These are phyloP conservation scores for Didymella glomerata DNA, from an alignment of 2,329 filamentous ascomycete species.

Conservation along the genomic window DNA sequence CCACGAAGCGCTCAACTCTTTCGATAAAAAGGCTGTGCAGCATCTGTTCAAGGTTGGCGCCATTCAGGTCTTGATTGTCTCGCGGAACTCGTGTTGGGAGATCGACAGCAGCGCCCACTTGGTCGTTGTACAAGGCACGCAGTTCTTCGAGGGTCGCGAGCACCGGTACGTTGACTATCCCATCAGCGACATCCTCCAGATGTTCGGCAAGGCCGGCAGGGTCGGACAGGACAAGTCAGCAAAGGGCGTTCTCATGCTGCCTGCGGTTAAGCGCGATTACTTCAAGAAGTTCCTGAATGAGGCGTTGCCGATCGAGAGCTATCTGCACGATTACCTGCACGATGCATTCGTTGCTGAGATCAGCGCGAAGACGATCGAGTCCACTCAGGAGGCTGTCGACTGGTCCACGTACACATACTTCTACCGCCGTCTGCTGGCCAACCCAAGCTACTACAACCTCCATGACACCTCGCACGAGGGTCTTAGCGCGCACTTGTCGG, in stretches of 20 bases:
- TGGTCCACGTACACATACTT: slow-evolving; percentile 99
- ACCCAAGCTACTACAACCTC: slow-evolving; percentile 95
- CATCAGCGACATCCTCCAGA: slow-evolving; percentile 91
- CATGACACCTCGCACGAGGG: slow-evolving; percentile 89
- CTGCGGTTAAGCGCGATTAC: slow-evolving; percentile 92
- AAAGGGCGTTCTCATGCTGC: slow-evolving; percentile 95
- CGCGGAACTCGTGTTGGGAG: slow-evolving; percentile 95
- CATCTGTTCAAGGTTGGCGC: slow-evolving; percentile 90
- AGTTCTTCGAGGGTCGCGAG: slow-evolving; percentile 95
- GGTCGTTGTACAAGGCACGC: slow-evolving; percentile 96
- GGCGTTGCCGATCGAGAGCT: slow-evolving; percentile 92
- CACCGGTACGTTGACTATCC: slow-evolving; percentile 98
- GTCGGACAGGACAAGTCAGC: slow-evolving; percentile 80
- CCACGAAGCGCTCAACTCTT: slow-evolving; percentile 88
- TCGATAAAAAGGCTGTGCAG: slow-evolving; percentile 92
- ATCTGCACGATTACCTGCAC: slow-evolving; percentile 88
- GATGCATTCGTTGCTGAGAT: slow-evolving; percentile 98
- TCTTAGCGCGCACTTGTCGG: slow-evolving; percentile 91
- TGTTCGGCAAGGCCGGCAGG: slow-evolving; percentile 93
- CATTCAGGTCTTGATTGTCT: slow-evolving; percentile 83
- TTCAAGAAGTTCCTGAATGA: slow-evolving; percentile 99
- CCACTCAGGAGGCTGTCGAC: slow-evolving; percentile 95
- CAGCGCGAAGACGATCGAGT: slow-evolving; percentile 93
- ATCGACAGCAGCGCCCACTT: slow-evolving; percentile 86
- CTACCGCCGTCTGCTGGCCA: slow-evolving; percentile 91